Conservation (phyloP, 2,329 filamentous ascomycete genomes). For the Epichloe scottii region DNA sequence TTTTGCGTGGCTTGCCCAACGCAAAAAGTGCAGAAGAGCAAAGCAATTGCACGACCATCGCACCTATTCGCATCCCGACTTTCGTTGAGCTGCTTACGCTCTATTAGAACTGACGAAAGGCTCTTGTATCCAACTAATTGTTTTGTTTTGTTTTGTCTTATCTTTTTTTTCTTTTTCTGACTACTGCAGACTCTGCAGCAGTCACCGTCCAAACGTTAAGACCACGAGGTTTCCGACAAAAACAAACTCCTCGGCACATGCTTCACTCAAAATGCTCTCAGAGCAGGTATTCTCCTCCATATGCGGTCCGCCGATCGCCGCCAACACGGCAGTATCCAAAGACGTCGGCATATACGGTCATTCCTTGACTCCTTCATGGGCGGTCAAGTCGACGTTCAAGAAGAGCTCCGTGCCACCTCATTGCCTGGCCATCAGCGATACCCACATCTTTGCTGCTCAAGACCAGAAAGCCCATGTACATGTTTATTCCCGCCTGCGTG, state of each 20-base stretch:
- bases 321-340: constrained; percentile 53
- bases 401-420: constrained; percentile 76
- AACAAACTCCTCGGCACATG: background rate
- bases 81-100: background rate
- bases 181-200: constrained; percentile 1
- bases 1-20: background rate
- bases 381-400: constrained; percentile 72
- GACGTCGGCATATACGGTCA: constrained; percentile 84
- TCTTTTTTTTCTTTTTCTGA: background rate
- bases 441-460: constrained; percentile 86
- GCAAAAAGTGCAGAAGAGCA: background rate
- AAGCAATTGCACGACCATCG: background rate
- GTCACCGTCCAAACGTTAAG: background rate
- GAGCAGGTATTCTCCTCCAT: constrained; percentile 49
- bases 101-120: background rate
- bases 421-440: constrained; percentile 65
- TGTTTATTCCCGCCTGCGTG: constrained; percentile 74
- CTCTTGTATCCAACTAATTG: background rate
- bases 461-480: constrained; percentile 84
- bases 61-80: background rate
- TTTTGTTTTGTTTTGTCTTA: background rate
- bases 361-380: constrained; percentile 63
- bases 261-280: constrained; percentile 34
- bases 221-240: background rate
- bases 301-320: constrained; percentile 42